Percentiles rank a stretch among this genome's conserved stretches.
These are phyloP conservation scores for Dendrocalamus latiflorus DNA, from an alignment of 202 grass and related monocot genomes.

Conservation along the genomic window DNA sequence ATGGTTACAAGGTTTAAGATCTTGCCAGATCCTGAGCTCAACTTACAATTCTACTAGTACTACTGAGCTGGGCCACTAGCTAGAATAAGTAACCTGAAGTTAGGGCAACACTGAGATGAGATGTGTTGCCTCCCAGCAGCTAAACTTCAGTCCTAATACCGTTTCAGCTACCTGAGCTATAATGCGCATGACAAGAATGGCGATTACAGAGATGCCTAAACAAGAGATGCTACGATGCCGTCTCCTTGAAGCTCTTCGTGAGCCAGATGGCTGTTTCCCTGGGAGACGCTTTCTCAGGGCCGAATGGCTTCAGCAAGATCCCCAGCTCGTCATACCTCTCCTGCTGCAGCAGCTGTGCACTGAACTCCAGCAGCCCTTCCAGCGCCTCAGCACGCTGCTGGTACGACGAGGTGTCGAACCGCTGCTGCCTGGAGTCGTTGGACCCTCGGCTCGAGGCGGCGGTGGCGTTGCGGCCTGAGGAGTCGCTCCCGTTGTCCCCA, in stretches of 20 bases:
- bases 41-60: constrained; percentile 2
- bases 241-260: too few relatives aligned
- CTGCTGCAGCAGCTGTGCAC: constrained; percentile 81
- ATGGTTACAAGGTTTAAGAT: constrained; percentile 22
- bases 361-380: constrained; percentile 88
- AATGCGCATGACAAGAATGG: constrained; percentile 45
- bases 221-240: constrained; percentile 23
- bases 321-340: constrained; percentile 74
- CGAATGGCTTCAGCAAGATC: constrained; percentile 87
- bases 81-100: constrained; percentile 23
- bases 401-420: constrained; percentile 85
- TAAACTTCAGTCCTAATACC: too few relatives aligned
- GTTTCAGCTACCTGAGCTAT: constrained; percentile 45
- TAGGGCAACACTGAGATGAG: constrained; percentile 49
- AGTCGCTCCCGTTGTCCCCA: too few relatives aligned
- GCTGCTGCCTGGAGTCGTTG: constrained; percentile 69
- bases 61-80: constrained; percentile 14
- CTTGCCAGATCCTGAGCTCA: constrained; percentile 27
- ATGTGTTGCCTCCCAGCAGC: constrained; percentile 33
- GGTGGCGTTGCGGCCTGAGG: constrained; percentile 55
- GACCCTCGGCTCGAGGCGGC: constrained; percentile 69
- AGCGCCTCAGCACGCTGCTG: constrained; percentile 89
- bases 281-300: constrained; percentile 74
- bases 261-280: constrained; percentile 83
- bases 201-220: not conserved